A percentile compares a stretch with the other conserved stretches of the same genome.
Evolutionary conservation across 176 grass and related monocot genomes (phyloP).

Genomic region (Eragrostis curvula): DNA sequence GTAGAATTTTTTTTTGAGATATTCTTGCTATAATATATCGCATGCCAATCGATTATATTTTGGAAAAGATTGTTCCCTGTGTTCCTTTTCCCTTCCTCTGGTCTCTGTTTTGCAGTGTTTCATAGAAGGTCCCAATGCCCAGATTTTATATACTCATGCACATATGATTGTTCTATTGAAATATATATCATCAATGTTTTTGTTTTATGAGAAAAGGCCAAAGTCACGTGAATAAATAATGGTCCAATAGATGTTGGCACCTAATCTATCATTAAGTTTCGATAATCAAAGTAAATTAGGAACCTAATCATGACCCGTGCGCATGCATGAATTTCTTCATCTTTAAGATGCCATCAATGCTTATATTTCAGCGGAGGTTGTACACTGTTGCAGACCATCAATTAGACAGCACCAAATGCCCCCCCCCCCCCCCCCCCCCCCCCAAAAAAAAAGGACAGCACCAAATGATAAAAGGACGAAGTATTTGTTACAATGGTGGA

Average conservation of each 20-base stretch:
- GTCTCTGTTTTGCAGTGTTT: too few species aligned
- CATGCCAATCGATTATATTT: not conserved
- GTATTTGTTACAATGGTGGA: not conserved
- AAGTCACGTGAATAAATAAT: not conserved
- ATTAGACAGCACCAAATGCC: not conserved
- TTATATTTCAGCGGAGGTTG: not conserved
- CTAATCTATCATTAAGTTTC: constrained; percentile 29
- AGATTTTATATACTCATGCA: not conserved
- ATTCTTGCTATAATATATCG: not conserved
- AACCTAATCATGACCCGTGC: constrained; percentile 41
- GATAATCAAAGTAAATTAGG: not conserved
- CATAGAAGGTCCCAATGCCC: not conserved
- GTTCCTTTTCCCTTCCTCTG: too few species aligned
- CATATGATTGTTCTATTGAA: not conserved
- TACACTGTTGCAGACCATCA: not conserved
- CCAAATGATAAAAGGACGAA: not conserved
- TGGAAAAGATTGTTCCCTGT: too few species aligned
- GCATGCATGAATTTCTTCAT: constrained; percentile 28
- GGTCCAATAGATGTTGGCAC: not conserved
- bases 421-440: too few species aligned
- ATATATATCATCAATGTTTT: not conserved
- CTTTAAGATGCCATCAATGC: constrained; percentile 17
- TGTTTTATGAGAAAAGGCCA: not conserved
- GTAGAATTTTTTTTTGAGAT: not conserved
- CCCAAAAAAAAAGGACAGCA: too few species aligned